Percentiles rank a stretch among this genome's conserved stretches.
Conservation (phyloP, 768 basidiomycete genomes). For the Boletellus ananas region DNA sequence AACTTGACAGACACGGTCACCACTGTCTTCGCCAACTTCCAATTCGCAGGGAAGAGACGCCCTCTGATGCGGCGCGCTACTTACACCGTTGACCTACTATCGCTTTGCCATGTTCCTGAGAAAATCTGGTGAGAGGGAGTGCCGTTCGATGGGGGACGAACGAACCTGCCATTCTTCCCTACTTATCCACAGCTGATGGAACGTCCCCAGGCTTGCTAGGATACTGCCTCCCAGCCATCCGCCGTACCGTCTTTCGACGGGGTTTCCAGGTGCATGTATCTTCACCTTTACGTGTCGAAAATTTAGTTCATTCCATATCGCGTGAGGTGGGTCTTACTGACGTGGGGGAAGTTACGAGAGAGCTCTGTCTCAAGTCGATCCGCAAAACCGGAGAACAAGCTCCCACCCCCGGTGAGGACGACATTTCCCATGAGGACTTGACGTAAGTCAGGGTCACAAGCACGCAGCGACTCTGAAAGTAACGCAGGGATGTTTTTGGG, state of each 20-base stretch:
- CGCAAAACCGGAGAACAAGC: slow-evolving; percentile 77
- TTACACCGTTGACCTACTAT: slow-evolving; percentile 88
- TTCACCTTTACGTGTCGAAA: slow-evolving; percentile 59
- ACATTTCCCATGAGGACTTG: slow-evolving; percentile 89
- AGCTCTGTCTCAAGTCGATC: slow-evolving; percentile 83
- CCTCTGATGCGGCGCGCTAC: slow-evolving; percentile 33
- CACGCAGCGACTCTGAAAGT: slow-evolving; percentile 71
- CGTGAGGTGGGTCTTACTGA: slow-evolving; percentile 37
- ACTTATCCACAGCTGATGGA: slow-evolving; percentile 97
- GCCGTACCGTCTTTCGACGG: slow-evolving; percentile 84
- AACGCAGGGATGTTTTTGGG: slow-evolving; percentile 76
- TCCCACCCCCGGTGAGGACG: slow-evolving; percentile 94
- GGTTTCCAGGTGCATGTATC: slow-evolving; percentile 89
- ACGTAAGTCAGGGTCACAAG: slow-evolving; percentile 89
- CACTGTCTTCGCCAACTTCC: not conserved
- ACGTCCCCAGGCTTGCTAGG: slow-evolving; percentile 90
- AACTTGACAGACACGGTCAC: no score
- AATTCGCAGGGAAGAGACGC: not conserved
- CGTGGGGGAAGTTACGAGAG: slow-evolving; percentile 69
- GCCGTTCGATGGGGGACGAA: slow-evolving; percentile 4
- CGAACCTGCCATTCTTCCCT: slow-evolving; percentile 88
- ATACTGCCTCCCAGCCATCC: slow-evolving; percentile 97
- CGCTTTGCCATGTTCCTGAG: slow-evolving; percentile 74
- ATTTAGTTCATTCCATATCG: slow-evolving; percentile 5
- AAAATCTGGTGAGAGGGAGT: slow-evolving; percentile 2